Evolutionary conservation across 75 land plant genomes (phyloP).

Genomic region (Pinus taeda): DNA sequence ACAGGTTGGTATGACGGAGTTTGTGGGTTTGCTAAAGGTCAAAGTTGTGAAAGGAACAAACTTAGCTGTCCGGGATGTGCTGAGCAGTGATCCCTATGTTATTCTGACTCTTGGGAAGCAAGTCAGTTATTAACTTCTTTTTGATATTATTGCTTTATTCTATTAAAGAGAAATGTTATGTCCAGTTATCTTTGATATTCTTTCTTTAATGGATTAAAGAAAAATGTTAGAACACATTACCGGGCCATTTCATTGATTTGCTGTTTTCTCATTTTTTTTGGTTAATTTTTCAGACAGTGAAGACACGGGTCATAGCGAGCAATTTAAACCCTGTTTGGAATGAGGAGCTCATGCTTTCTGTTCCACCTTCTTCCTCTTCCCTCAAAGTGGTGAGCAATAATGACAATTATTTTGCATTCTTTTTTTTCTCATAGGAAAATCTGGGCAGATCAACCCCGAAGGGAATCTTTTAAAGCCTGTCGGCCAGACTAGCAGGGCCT

Average conservation of each 20-base stretch:
- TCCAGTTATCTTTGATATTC: no score
- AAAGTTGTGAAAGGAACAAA: slow-evolving; percentile 81
- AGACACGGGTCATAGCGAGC: slow-evolving; percentile 67
- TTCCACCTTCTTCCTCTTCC: slow-evolving; percentile 62
- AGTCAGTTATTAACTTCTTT: slow-evolving; percentile 28
- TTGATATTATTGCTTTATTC: no score
- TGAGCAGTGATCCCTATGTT: slow-evolving; percentile 91
- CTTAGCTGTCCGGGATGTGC: slow-evolving; percentile 75
- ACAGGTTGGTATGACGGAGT: slow-evolving; percentile 95
- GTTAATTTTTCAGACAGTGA: slow-evolving; percentile 39
- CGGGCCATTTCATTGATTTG: no score
- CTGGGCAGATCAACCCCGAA: no score
- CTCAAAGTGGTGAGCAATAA: slow-evolving; percentile 64
- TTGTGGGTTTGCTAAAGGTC: slow-evolving; percentile 86
- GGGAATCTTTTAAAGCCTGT: no score
- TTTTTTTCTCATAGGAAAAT: no score
- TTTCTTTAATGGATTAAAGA: no score
- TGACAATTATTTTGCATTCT: slow-evolving; percentile 7
- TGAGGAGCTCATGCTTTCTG: slow-evolving; percentile 70
- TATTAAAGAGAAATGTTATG: no score
- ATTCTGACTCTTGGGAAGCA: slow-evolving; percentile 71
- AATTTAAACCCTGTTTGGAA: slow-evolving; percentile 86
- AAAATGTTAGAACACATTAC: no score
- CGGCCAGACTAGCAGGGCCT: no score
- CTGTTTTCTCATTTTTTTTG: not conserved